Percentiles rank a stretch among this genome's conserved stretches.
phyloP scores from a whole-genome alignment of 305 asterid genomes.

The Fraxinus ornus region DNA sequence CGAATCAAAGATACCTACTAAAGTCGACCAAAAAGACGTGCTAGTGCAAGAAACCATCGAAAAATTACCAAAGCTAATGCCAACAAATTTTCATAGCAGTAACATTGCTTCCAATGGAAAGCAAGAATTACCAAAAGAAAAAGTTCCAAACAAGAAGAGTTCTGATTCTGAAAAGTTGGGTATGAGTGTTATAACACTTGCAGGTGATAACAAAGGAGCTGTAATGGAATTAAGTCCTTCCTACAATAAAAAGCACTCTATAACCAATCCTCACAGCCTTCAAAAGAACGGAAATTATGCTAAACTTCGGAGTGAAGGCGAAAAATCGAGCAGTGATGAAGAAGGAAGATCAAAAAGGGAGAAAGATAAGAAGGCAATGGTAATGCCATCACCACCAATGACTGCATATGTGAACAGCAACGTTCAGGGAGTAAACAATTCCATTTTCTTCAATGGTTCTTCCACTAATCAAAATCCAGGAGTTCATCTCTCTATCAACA shows the following conservation, averaged over 20 bases:
- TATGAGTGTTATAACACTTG: slow-evolving; percentile 54
- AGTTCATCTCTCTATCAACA: slow-evolving; percentile 48
- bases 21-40: neutral
- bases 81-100: neutral
- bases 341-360: slow-evolving; percentile 17
- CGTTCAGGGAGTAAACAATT: slow-evolving; percentile 78
- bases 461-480: slow-evolving; percentile 62
- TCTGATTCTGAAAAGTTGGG: slow-evolving; percentile 38
- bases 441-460: slow-evolving; percentile 44
- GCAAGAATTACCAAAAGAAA: slow-evolving; percentile 30
- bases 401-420: slow-evolving; percentile 64
- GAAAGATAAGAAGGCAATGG: slow-evolving; percentile 19
- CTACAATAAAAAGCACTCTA: slow-evolving; percentile 25
- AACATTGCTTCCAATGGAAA: slow-evolving; percentile 23
- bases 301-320: slow-evolving; percentile 11
- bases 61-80: neutral
- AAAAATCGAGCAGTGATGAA: slow-evolving; percentile 17
- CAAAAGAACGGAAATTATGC: neutral
- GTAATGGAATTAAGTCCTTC: slow-evolving; percentile 55
- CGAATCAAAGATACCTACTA: slow-evolving; percentile 25
- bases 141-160: slow-evolving; percentile 30
- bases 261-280: slow-evolving; percentile 20
- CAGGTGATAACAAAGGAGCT: slow-evolving; percentile 85
- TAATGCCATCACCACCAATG: slow-evolving; percentile 32
- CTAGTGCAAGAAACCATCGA: neutral